Percentiles rank a stretch among this genome's conserved stretches.
Evolutionary conservation across 148 eudicot species (phyloP).

Genomic region (Rhododendron ferrugineum): DNA sequence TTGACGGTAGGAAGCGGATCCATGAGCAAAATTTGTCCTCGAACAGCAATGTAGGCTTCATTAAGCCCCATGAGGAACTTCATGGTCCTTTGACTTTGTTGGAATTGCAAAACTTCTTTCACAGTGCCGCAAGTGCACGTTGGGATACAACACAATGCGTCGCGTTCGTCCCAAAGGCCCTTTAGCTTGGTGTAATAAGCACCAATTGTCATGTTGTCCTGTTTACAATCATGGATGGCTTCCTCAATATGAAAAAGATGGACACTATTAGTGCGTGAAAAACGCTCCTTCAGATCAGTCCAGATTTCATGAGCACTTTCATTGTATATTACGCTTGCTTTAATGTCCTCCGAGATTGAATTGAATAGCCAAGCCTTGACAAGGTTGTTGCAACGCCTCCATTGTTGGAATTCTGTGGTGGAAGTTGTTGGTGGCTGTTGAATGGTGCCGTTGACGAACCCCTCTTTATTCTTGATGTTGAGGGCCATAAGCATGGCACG

Average conservation of each 20-base stretch:
- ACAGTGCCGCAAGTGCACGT: not conserved
- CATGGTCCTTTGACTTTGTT: not conserved
- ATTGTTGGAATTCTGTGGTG: too few relatives aligned
- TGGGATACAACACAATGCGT: not conserved
- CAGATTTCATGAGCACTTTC: not conserved
- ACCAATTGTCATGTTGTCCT: slow-evolving; percentile 11
- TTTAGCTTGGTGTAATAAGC: slow-evolving; percentile 8
- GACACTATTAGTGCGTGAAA: not conserved
- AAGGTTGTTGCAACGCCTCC: too few relatives aligned
- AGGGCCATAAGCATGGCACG: slow-evolving; percentile 15
- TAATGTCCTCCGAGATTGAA: too few relatives aligned
- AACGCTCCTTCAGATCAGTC: slow-evolving; percentile 1
- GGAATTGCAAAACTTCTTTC: not conserved
- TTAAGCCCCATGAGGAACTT: not conserved
- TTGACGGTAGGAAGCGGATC: not conserved
- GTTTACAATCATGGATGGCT: slow-evolving; percentile 7
- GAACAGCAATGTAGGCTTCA: not conserved
- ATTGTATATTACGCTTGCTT: too few relatives aligned
- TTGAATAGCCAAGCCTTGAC: too few relatives aligned
- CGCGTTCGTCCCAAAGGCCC: not conserved
- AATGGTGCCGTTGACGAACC: not conserved
- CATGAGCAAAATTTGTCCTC: slow-evolving; percentile 1
- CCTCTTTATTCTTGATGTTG: slow-evolving; percentile 5
- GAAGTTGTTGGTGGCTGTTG: not conserved
- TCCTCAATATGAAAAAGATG: slow-evolving; percentile 10